These are phyloP conservation scores for Urochloa ruziziensis DNA, from an alignment of 176 grass and related monocot species.

Conservation along the genomic window DNA sequence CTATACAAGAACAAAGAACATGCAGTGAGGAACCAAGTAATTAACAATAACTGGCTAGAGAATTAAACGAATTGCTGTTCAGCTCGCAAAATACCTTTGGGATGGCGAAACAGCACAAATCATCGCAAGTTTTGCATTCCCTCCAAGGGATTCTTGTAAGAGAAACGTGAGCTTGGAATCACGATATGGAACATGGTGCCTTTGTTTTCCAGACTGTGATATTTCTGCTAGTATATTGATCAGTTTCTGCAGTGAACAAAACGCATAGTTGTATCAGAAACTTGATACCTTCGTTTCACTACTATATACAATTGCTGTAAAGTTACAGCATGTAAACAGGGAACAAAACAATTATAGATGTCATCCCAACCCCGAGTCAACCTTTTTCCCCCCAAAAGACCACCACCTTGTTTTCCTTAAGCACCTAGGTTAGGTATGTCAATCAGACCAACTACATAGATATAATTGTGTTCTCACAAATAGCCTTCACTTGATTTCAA, in stretches of 20 bases:
- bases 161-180: conserved; percentile 96
- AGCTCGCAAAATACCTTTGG: conserved; percentile 45
- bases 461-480: background rate
- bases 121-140: conserved; percentile 97
- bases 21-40: background rate
- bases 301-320: background rate
- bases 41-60: background rate
- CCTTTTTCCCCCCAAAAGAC: too few relatives aligned
- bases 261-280: conserved; percentile 20
- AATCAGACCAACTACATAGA: background rate
- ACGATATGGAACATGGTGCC: conserved; percentile 93
- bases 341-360: background rate
- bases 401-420: background rate
- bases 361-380: background rate
- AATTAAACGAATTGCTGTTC: conserved; percentile 7
- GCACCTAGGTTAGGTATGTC: background rate
- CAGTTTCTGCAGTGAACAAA: conserved; percentile 68
- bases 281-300: conserved; percentile 13
- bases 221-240: conserved; percentile 95
- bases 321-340: background rate
- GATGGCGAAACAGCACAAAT: conserved; percentile 91
- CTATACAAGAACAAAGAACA: conserved; percentile 39
- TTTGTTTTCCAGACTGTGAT: conserved; percentile 81
- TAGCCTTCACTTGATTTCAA: background rate
- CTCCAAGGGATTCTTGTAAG: conserved; percentile 94